Conservation (phyloP, 2,329 filamentous ascomycete genomes). For the Epichloe elymi region DNA sequence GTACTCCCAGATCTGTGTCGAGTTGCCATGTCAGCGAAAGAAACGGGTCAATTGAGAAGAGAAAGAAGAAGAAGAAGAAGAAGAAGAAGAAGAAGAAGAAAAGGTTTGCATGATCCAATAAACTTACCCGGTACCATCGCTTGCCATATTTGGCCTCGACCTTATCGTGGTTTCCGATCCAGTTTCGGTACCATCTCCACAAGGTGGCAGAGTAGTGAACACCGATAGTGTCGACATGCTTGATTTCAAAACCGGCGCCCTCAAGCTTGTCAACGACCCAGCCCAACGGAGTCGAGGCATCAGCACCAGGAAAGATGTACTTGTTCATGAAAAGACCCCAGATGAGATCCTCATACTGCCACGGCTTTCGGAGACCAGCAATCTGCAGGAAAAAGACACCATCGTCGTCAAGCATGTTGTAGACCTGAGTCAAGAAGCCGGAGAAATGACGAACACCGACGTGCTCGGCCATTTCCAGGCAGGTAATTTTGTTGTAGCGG, state of each 20-base stretch:
- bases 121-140: conserved; percentile 80
- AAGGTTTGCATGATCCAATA: background rate
- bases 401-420: conserved; percentile 94
- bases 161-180: conserved; percentile 87
- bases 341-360: conserved; percentile 96
- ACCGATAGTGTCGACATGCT: conserved; percentile 82
- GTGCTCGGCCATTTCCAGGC: conserved; percentile 97
- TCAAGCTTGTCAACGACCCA: conserved; percentile 79
- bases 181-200: conserved; percentile 98
- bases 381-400: conserved; percentile 94
- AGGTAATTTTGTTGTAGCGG: conserved; percentile 85
- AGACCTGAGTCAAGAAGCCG: conserved; percentile 70
- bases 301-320: conserved; percentile 94
- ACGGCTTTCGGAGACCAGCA: conserved; percentile 81
- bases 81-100: no score
- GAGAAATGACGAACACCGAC: conserved; percentile 85
- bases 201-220: conserved; percentile 95
- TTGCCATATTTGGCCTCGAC: conserved; percentile 90
- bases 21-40: background rate
- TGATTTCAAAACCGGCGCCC: conserved; percentile 59
- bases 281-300: conserved; percentile 85
- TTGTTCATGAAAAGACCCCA: conserved; percentile 99
- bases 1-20: conserved; percentile 69
- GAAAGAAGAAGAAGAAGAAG: background rate
- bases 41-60: background rate